Percentiles rank a stretch among this genome's conserved stretches.
phyloP scores from a whole-genome alignment of 1,139 yeast species.

The Scheffersomyces insectosa region DNA sequence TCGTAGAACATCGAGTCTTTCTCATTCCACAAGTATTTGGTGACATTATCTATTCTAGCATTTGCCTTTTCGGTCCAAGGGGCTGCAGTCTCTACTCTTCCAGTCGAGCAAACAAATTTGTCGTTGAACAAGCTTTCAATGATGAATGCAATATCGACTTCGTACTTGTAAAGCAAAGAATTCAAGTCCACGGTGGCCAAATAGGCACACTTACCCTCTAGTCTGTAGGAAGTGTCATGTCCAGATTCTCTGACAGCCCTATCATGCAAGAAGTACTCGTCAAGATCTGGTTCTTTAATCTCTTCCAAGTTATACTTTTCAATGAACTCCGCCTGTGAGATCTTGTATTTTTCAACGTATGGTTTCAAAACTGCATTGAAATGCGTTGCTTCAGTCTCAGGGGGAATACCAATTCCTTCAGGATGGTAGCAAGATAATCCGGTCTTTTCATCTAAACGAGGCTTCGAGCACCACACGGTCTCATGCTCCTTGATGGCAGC shows the following conservation, averaged over 20 bases:
- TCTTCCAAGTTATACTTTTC: constrained; percentile 65
- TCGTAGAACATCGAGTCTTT: constrained; percentile 79
- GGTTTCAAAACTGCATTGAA: constrained; percentile 73
- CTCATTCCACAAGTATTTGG: constrained; percentile 84
- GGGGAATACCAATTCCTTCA: constrained; percentile 88
- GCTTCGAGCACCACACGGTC: constrained; percentile 74
- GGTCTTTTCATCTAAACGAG: constrained; percentile 72
- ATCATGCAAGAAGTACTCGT: constrained; percentile 87
- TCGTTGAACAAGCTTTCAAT: constrained; percentile 60
- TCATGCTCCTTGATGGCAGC: constrained; percentile 90
- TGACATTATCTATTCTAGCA: constrained; percentile 55
- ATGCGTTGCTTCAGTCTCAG: constrained; percentile 93
- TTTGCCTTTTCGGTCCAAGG: constrained; percentile 64
- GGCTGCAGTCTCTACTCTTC: constrained; percentile 46
- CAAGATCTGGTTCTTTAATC: constrained; percentile 74
- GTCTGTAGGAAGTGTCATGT: constrained; percentile 89
- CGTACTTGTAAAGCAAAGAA: constrained; percentile 85
- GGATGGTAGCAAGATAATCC: constrained; percentile 93
- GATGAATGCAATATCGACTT: constrained; percentile 73
- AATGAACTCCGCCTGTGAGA: constrained; percentile 70
- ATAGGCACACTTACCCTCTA: constrained; percentile 87
- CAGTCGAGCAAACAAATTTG: constrained; percentile 35
- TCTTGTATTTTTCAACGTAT: constrained; percentile 61
- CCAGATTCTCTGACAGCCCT: constrained; percentile 97
- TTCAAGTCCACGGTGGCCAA: constrained; percentile 91